These are phyloP conservation scores for Pseudoturritis turrita DNA, from an alignment of 345 rosid species.

Conservation along the genomic window DNA sequence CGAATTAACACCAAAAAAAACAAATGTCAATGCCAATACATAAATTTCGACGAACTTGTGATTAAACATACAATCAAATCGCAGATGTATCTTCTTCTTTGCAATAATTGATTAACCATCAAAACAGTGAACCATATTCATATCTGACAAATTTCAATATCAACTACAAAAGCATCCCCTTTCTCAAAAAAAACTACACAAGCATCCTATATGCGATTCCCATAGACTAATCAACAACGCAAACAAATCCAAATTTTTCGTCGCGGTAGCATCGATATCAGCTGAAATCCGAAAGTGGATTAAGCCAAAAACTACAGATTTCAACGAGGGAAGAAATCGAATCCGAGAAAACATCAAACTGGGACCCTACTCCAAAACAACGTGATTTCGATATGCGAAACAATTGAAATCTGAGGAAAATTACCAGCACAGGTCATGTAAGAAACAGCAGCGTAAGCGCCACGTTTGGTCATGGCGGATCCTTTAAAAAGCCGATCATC, in stretches of 20 bases:
- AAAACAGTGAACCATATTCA: not conserved
- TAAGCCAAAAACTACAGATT: not conserved
- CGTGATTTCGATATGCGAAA: not conserved
- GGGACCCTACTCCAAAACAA: not conserved
- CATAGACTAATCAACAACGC: not conserved
- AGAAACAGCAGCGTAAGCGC: constrained; percentile 82
- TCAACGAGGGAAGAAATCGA: not conserved
- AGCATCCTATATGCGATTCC: not conserved
- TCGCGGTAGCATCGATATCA: not conserved
- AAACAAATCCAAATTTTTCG: not conserved
- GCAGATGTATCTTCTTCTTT: not conserved
- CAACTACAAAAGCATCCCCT: not conserved
- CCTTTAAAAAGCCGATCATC: constrained; percentile 76
- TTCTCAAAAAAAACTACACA: too few relatives aligned
- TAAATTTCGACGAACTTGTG: not conserved
- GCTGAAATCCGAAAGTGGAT: not conserved
- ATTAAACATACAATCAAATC: not conserved
- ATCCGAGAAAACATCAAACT: not conserved
- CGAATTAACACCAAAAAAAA: constrained; percentile 6
- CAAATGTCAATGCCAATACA: not conserved
- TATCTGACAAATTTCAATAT: not conserved
- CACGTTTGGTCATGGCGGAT: constrained; percentile 90
- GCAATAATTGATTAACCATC: not conserved
- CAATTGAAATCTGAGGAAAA: not conserved
- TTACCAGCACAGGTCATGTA: constrained; percentile 96